Evolutionary conservation across 2,329 filamentous ascomycete genomes (phyloP).

Genomic region (Ilyonectria destructans): DNA sequence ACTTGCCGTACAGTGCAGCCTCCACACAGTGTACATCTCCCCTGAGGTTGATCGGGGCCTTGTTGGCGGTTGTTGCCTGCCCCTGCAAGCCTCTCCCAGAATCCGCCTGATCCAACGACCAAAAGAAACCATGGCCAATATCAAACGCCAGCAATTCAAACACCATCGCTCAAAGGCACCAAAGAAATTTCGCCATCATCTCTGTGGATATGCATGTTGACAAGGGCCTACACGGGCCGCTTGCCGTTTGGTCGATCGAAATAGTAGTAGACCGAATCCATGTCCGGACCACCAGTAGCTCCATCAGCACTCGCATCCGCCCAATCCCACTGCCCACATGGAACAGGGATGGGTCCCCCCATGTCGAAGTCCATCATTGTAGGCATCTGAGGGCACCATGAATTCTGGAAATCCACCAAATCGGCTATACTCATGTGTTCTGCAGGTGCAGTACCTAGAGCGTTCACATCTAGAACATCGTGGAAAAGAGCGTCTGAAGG

Average conservation of each 20-base stretch:
- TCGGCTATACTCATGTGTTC: slow-evolving; percentile 47
- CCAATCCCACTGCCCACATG: slow-evolving; percentile 51
- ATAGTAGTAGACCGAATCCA: slow-evolving; percentile 40
- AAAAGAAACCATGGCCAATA: not conserved
- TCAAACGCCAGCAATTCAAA: slow-evolving; percentile 19
- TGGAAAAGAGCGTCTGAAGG: slow-evolving; percentile 45
- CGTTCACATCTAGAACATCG: slow-evolving; percentile 38
- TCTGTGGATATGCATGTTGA: not conserved
- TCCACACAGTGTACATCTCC: slow-evolving; percentile 28
- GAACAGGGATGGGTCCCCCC: slow-evolving; percentile 41
- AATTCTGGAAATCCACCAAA: slow-evolving; percentile 44
- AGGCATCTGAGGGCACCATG: slow-evolving; percentile 52
- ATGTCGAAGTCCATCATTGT: slow-evolving; percentile 52
- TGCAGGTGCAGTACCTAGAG: slow-evolving; percentile 34
- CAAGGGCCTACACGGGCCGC: slow-evolving; percentile 11
- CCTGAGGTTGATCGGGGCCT: slow-evolving; percentile 1
- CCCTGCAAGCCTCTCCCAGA: slow-evolving; percentile 11
- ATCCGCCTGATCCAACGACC: not conserved
- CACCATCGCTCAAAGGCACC: not conserved
- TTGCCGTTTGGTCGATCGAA: slow-evolving; percentile 31
- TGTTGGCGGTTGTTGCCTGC: slow-evolving; percentile 27
- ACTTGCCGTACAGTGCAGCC: slow-evolving; percentile 18
- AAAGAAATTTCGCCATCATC: not conserved
- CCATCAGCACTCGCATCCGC: slow-evolving; percentile 42
- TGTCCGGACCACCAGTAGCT: slow-evolving; percentile 37